Percentiles rank a stretch among this genome's conserved stretches.
Conservation (phyloP, 345 rosid genomes). For the Triadica sebifera region DNA sequence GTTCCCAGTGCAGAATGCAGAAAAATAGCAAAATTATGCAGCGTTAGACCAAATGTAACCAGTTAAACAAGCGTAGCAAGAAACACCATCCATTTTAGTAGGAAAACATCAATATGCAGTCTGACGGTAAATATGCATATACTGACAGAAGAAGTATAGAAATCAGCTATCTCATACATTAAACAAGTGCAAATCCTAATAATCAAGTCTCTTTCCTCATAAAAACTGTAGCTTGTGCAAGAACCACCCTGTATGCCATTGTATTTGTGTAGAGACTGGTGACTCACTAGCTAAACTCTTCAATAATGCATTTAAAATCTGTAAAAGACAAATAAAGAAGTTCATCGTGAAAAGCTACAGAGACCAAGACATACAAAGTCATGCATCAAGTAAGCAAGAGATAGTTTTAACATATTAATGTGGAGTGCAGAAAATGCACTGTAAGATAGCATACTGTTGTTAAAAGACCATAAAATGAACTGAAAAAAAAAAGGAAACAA, state of each 20-base stretch:
- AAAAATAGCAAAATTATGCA: neutral
- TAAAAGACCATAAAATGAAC: neutral
- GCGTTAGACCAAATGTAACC: neutral
- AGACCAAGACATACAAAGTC: constrained; percentile 7
- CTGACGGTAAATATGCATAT: neutral
- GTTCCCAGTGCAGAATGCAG: neutral
- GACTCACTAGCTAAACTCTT: constrained; percentile 43
- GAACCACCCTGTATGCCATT: constrained; percentile 59
- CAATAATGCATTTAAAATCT: constrained; percentile 48
- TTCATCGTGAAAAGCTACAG: constrained; percentile 1
- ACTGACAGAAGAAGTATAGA: constrained; percentile 8
- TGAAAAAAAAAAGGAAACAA: neutral
- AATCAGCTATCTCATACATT: constrained; percentile 40
- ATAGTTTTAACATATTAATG: neutral
- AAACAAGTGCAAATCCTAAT: constrained; percentile 35
- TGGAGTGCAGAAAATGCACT: neutral
- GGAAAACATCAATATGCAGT: neutral
- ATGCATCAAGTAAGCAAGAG: neutral
- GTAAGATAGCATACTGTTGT: neutral
- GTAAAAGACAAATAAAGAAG: constrained; percentile 10
- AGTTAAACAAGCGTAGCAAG: neutral
- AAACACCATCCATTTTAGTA: neutral
- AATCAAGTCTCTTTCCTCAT: constrained; percentile 35
- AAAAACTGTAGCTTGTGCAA: constrained; percentile 39
- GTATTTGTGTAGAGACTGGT: constrained; percentile 28